Evolutionary conservation across 1,139 yeast genomes (phyloP).

Genomic region (Debaryomyces psychrophilus): DNA sequence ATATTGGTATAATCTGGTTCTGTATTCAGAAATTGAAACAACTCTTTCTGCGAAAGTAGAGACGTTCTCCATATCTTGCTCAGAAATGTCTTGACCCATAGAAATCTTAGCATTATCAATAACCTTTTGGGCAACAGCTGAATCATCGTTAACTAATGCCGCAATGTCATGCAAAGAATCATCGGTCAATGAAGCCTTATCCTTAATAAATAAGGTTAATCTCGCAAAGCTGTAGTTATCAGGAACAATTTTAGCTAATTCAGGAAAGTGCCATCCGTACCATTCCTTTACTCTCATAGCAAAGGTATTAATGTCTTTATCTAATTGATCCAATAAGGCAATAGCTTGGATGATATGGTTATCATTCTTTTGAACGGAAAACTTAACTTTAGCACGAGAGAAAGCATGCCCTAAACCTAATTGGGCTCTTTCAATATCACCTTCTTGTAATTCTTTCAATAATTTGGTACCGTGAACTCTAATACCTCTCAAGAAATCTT

Average conservation of each 20-base stretch:
- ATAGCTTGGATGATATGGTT: constrained; percentile 98
- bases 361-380: constrained; percentile 96
- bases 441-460: constrained; percentile 88
- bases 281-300: constrained; percentile 99
- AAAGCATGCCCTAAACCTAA: constrained; percentile 98
- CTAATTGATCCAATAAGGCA: constrained; percentile 94
- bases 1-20: constrained; percentile 89
- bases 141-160: constrained; percentile 87
- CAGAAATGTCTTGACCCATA: constrained; percentile 97
- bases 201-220: constrained; percentile 80
- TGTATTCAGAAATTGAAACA: constrained; percentile 91
- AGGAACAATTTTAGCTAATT: constrained; percentile 93
- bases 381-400: constrained; percentile 98
- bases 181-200: constrained; percentile 80
- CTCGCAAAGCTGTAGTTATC: constrained; percentile 90
- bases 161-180: constrained; percentile 90
- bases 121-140: constrained; percentile 89
- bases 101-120: constrained; percentile 90
- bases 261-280: constrained; percentile 99
- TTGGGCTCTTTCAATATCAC: constrained; percentile 97
- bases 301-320: constrained; percentile 94
- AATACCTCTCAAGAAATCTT: constrained; percentile 93
- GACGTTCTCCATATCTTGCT: constrained; percentile 82
- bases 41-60: constrained; percentile 91
- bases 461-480: constrained; percentile 89